Evolutionary conservation across 139 green algal species (phyloP), one percentile per base, ranked within the genome.

Genomic region (Pedinophyceae sp.): DNA sequence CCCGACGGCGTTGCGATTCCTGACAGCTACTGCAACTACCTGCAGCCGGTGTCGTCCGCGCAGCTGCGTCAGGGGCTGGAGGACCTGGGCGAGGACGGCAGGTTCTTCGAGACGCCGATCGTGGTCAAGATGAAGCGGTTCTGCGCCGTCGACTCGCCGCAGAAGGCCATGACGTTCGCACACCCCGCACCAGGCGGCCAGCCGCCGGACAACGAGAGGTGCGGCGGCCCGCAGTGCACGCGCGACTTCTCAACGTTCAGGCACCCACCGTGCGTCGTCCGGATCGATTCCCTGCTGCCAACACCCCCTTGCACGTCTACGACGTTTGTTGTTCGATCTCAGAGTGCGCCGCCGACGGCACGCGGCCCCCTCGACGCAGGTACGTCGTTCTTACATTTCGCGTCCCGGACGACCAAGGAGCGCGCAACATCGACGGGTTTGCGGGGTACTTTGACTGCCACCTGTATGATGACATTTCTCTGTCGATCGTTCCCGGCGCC

Each of bases 61-160:
- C 16, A 45, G 17, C 6, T 57, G 10, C 6, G 45, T 57, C 10
- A 25, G 27, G 34, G 28, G 3, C 13, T n/a, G 52, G 13, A 13
- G 1, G n/a, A 50, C 13, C 22, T 23, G 3, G 80, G 81, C 54
- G 60, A 90, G 30, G 84, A 95, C 58, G 50, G 85, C 24, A 75
- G 93, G 59, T 82, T 93, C 58, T 79, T 89, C 45, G 91, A 98
- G 69, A 96, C 89, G 24, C 71, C 88, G 1, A 95, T 93, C 58
- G 90, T 98, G 19, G 87, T 94, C 10, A 93, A 94, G 60, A 57
- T 95, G 16, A 79, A 94, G 67, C 69, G 64, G 65, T 75, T 52
- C 47, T 52, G 15, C 47, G 10, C 24, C 24, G 10, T 52, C 10
- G 47, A 13, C 24, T 15, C 15, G 10, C 10, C 59, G 23, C 40